These are phyloP conservation scores for Cenchrus americanus DNA, from an alignment of 176 grass and related monocot species.

Conservation along the genomic window DNA sequence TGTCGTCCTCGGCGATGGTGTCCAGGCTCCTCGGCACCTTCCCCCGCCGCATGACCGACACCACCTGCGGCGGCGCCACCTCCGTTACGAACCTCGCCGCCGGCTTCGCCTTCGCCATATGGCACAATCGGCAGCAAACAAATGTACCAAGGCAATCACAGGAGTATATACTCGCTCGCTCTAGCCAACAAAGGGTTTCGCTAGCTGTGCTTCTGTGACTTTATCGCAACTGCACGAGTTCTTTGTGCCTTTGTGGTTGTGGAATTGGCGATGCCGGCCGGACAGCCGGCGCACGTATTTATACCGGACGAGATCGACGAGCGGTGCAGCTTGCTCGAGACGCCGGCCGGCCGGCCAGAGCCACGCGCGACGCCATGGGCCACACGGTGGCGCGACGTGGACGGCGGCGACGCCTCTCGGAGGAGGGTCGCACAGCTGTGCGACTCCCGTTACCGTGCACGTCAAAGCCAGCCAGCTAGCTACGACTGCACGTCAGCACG, in stretches of 20 bases:
- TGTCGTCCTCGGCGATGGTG: slow-evolving; percentile 77
- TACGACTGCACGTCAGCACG: no score
- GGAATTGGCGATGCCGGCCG: neutral
- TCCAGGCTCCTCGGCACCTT: slow-evolving; percentile 56
- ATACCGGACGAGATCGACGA: neutral
- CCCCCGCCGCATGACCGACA: slow-evolving; percentile 51
- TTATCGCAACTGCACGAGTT: neutral
- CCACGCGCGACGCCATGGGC: slow-evolving; percentile 9
- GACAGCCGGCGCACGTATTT: neutral
- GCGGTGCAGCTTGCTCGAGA: neutral
- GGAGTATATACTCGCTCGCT: neutral
- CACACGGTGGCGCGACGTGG: slow-evolving; percentile 13
- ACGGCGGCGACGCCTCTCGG: neutral
- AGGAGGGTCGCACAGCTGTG: slow-evolving; percentile 33
- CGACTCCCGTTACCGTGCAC: slow-evolving; percentile 5
- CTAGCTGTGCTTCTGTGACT: neutral
- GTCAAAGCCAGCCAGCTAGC: neutral
- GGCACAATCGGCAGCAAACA: no score
- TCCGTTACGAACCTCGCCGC: slow-evolving; percentile 60
- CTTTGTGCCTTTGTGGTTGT: neutral
- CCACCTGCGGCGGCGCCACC: slow-evolving; percentile 63
- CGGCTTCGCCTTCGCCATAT: slow-evolving; percentile 54
- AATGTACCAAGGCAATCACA: neutral
- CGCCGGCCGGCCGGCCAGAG: neutral
- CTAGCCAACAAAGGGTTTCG: neutral